These are phyloP conservation scores for Mycosarcoma mackinlayi DNA, from an alignment of 1,284 basidiomycete species.

Conservation along the genomic window DNA sequence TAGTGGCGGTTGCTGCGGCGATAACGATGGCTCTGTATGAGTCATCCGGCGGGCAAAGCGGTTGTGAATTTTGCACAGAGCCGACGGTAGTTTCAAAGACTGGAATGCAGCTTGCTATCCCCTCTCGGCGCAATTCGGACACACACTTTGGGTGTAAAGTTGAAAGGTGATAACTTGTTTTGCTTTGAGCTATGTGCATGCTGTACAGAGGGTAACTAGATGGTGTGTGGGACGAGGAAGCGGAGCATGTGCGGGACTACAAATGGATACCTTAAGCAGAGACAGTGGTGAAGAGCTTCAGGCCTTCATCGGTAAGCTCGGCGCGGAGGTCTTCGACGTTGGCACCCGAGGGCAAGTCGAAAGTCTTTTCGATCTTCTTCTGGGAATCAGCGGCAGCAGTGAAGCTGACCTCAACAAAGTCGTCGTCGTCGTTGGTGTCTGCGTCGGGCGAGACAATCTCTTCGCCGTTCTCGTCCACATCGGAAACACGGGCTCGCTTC, in stretches of 20 bases:
- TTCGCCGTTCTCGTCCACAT: constrained; percentile 53
- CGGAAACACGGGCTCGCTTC: constrained; percentile 49
- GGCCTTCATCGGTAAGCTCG: constrained; percentile 41
- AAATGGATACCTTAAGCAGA: constrained; percentile 8
- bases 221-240: too few species aligned
- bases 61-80: neutral
- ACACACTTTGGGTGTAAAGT: too few species aligned
- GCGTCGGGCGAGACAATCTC: constrained; percentile 38
- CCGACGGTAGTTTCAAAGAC: neutral
- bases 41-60: constrained; percentile 3
- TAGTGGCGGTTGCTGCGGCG: neutral
- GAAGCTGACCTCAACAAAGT: constrained; percentile 48
- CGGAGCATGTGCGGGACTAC: neutral
- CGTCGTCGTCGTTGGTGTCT: constrained; percentile 35
- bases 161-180: too few species aligned
- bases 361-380: constrained; percentile 29
- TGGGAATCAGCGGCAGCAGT: constrained; percentile 11
- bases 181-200: too few species aligned
- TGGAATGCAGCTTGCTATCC: neutral
- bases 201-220: too few species aligned
- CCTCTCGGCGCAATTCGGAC: too few species aligned
- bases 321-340: constrained; percentile 40
- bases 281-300: constrained; percentile 48
- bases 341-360: constrained; percentile 37
- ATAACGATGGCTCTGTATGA: neutral